Evolutionary conservation across 2,329 filamentous ascomycete species (phyloP).

Genomic region (Aspergillus sclerotialis): DNA sequence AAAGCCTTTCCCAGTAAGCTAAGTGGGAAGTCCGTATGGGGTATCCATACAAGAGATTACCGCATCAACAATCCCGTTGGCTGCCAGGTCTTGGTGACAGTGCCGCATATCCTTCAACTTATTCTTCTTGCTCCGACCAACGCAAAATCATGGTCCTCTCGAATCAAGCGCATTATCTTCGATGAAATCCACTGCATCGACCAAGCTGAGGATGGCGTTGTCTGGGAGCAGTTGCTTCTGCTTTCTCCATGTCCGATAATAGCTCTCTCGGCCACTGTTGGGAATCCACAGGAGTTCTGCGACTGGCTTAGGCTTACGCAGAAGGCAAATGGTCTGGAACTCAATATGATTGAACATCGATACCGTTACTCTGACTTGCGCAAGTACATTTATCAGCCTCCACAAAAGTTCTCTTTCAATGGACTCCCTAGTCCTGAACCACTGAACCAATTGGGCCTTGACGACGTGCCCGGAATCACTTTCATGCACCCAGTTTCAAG

Average conservation of each 20-base stretch:
- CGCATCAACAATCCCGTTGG: conserved; percentile 65
- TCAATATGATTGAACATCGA: conserved; percentile 62
- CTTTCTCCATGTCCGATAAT: conserved; percentile 71
- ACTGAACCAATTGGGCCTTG: conserved; percentile 37
- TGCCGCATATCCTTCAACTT: conserved; percentile 71
- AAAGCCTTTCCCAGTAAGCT: conserved; percentile 53
- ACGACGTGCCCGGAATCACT: conserved; percentile 44
- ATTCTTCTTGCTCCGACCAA: conserved; percentile 64
- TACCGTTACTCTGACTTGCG: conserved; percentile 69
- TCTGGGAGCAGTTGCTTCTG: conserved; percentile 73
- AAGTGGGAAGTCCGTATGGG: conserved; percentile 63
- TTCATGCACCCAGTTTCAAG: conserved; percentile 62
- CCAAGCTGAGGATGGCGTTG: conserved; percentile 64
- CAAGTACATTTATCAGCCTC: conserved; percentile 62
- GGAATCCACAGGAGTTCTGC: conserved; percentile 64
- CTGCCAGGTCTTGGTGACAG: conserved; percentile 70
- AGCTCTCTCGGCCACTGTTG: conserved; percentile 71
- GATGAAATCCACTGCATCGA: conserved; percentile 78
- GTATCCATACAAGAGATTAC: conserved; percentile 69
- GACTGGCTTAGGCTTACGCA: conserved; percentile 62
- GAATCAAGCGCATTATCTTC: conserved; percentile 70
- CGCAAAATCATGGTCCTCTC: conserved; percentile 58
- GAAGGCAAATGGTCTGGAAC: conserved; percentile 52
- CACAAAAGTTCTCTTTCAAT: conserved; percentile 43
- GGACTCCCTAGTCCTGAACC: conserved; percentile 36